Conservation (phyloP, 2,329 filamentous ascomycete species). For the Aspergillus sp. region DNA sequence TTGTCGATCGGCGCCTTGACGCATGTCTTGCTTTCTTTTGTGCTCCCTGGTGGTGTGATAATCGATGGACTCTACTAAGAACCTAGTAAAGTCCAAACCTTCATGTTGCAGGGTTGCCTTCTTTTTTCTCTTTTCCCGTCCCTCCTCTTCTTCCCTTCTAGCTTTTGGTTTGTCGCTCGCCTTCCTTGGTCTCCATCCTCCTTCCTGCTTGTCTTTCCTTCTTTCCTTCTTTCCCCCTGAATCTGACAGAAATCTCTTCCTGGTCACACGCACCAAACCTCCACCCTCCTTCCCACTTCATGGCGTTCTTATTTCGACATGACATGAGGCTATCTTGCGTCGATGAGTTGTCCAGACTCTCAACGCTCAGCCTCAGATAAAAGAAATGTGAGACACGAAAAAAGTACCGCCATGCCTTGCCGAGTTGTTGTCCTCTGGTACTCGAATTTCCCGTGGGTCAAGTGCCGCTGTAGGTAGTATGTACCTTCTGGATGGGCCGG, state of each 20-base stretch:
- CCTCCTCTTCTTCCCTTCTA: no score
- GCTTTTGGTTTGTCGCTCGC: not conserved
- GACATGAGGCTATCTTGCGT: constrained; percentile 19
- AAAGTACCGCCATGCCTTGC: not conserved
- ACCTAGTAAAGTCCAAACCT: not conserved
- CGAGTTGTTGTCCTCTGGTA: not conserved
- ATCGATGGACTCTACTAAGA: not conserved
- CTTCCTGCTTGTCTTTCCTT: not conserved
- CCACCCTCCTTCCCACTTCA: constrained; percentile 5
- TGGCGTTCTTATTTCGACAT: constrained; percentile 14
- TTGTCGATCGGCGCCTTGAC: constrained; percentile 1
- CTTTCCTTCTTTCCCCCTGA: not conserved
- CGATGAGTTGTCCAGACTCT: constrained; percentile 32
- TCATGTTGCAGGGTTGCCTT: not conserved
- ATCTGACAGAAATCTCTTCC: constrained; percentile 21
- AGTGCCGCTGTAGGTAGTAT: not conserved
- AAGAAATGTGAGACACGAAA: not conserved
- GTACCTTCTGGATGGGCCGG: no score
- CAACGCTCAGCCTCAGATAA: constrained; percentile 23
- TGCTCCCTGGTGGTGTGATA: not conserved
- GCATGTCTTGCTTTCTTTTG: not conserved
- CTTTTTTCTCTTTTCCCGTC: no score
- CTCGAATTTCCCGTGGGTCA: not conserved
- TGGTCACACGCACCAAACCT: constrained; percentile 29
- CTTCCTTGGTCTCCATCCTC: not conserved